phyloP scores from a whole-genome alignment of 768 basidiomycete species.

The Podaxis sp. region DNA sequence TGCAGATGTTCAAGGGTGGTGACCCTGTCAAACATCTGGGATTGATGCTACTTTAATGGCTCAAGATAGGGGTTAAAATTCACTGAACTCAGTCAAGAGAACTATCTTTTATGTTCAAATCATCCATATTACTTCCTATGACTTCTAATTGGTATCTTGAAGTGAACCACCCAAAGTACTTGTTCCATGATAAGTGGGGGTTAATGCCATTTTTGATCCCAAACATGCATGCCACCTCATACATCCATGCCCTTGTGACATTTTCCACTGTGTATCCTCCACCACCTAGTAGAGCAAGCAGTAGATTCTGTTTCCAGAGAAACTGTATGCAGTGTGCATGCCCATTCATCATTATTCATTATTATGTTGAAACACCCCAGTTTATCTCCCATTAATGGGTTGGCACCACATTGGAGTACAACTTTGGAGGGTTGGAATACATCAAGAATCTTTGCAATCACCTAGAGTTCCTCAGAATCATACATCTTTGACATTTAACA shows the following conservation, averaged over 20 bases:
- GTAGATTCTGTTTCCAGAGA: slow-evolving; percentile 77
- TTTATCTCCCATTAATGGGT: slow-evolving; percentile 94
- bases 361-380: slow-evolving; percentile 95
- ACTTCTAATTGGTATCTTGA: slow-evolving; percentile 94
- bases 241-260: slow-evolving; percentile 92
- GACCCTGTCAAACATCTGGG: slow-evolving; percentile 20
- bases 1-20: slow-evolving; percentile 41
- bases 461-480: slow-evolving; percentile 39
- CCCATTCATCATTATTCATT: slow-evolving; percentile 90
- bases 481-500: not conserved
- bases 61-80: slow-evolving; percentile 22
- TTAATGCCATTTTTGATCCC: slow-evolving; percentile 80
- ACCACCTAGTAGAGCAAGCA: slow-evolving; percentile 88
- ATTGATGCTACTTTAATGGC: no score
- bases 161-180: slow-evolving; percentile 97
- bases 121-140: slow-evolving; percentile 89
- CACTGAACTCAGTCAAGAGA: slow-evolving; percentile 80
- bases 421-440: slow-evolving; percentile 88
- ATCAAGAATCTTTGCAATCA: slow-evolving; percentile 82
- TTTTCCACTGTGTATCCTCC: slow-evolving; percentile 98
- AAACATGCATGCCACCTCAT: slow-evolving; percentile 94
- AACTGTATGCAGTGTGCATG: slow-evolving; percentile 93
- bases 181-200: slow-evolving; percentile 78
- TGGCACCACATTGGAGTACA: slow-evolving; percentile 93
- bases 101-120: slow-evolving; percentile 79